Evolutionary conservation across 768 basidiomycete species (phyloP).

Genomic region (Russula compacta): DNA sequence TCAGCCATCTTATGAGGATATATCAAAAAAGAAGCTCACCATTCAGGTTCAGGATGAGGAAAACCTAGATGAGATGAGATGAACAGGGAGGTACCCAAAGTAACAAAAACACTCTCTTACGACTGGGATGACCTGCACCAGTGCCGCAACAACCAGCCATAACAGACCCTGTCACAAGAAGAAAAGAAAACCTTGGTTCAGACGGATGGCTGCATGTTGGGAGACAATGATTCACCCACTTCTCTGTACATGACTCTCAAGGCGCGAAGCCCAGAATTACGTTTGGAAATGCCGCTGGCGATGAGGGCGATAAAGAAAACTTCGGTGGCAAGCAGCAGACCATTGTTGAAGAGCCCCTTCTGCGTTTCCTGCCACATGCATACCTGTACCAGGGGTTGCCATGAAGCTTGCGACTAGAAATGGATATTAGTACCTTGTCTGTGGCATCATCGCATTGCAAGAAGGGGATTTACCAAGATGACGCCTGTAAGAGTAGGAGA

Average conservation of each 20-base stretch:
- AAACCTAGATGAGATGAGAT: conserved; percentile 1
- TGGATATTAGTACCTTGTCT: not conserved
- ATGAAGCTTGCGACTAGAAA: not conserved
- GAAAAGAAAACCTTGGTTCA: not conserved
- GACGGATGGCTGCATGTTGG: not conserved
- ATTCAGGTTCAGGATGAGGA: conserved; percentile 12
- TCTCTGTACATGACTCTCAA: conserved; percentile 14
- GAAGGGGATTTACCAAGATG: not conserved
- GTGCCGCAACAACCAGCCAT: conserved; percentile 6
- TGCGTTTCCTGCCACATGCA: not conserved
- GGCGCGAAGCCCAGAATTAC: conserved; percentile 1
- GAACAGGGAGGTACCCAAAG: not conserved
- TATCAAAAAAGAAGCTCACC: not conserved
- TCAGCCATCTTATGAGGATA: not conserved
- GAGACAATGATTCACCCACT: not conserved
- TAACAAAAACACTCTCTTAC: not conserved
- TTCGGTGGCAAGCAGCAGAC: not conserved
- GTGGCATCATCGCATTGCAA: not conserved
- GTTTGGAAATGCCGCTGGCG: conserved; percentile 4
- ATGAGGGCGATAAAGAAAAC: not conserved
- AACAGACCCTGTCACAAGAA: conserved; percentile 8
- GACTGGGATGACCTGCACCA: conserved; percentile 6
- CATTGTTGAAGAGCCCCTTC: not conserved
- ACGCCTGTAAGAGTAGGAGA: not conserved
- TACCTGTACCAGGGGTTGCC: not conserved